Conservation (phyloP, 2,329 filamentous ascomycete genomes). For the Calycina marina region DNA sequence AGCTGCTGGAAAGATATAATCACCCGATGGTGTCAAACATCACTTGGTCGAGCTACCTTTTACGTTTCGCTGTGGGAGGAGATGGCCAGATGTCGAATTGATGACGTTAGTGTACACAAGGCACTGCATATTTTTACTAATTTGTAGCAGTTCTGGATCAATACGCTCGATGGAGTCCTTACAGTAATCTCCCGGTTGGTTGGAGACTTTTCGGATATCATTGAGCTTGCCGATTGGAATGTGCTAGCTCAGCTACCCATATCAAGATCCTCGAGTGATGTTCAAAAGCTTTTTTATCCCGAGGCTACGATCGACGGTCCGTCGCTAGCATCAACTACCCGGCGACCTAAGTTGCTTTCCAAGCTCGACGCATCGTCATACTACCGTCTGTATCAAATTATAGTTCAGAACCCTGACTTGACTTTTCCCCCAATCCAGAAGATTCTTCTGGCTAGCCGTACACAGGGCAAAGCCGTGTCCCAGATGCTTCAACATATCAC, state of each 20-base stretch:
- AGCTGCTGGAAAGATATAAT: not conserved
- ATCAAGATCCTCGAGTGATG: not conserved
- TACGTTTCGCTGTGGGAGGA: not conserved
- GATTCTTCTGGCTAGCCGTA: not conserved
- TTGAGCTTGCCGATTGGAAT: not conserved
- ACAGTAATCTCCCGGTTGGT: not conserved
- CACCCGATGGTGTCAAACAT: not conserved
- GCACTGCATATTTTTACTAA: not conserved
- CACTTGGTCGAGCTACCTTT: not conserved
- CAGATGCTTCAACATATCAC: not conserved
- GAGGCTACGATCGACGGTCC: not conserved
- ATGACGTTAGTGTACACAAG: slow-evolving; percentile 1
- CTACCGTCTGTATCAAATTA: not conserved
- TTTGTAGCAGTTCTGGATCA: not conserved
- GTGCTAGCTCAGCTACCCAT: not conserved
- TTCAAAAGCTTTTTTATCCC: not conserved
- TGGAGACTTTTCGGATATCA: not conserved
- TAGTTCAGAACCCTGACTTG: not conserved
- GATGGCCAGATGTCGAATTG: not conserved
- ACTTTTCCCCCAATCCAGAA: not conserved
- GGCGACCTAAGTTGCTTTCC: not conserved
- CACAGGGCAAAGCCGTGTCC: not conserved
- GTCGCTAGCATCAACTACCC: not conserved
- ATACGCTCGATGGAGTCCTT: not conserved
- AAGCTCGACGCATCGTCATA: not conserved